Evolutionary conservation across 2,329 filamentous ascomycete genomes (phyloP), one percentile per base, ranked within the genome.

Genomic region (Calonectria pteridis): DNA sequence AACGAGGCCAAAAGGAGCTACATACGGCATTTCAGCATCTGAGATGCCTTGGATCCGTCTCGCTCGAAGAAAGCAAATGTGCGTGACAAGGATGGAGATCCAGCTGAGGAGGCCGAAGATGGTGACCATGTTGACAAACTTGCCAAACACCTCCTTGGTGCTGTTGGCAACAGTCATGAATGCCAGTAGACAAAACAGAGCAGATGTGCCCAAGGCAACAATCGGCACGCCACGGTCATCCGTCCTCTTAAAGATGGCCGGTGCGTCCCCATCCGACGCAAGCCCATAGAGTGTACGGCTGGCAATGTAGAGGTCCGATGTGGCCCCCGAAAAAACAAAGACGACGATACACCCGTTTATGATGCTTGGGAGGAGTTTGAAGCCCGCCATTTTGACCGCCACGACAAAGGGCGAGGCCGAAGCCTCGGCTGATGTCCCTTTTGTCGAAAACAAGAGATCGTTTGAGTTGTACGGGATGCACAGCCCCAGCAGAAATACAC

Each of bases 271-370:
- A 79, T 95, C 92, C 9, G 91, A 89, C 0, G 94, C 92, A 13
- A 96, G 89, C 72, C 93, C 93, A 83, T 94, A 93, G 68, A 95
- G 88, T 6, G 92, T 94, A 67, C 93, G 91, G 75, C 91, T 93
- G 26, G 92, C 93, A 77, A 92, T 94, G 88, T 95, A 95, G 26
- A 95, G 86, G 84, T 95, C 93, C 1, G 92, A 94, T 86, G 95
- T 95, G 73, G 93, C 90, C 18, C 93, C 94, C 14, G 91, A 93
- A 84, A 95, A 94, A 77, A 94, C 93, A 81, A 95, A 95, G 75
- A 95, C 82, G 74, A 94, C 85, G 76, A 95, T 94, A 79, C 92
- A 93, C 37, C 86, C 93, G 84, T 95, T 95, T 81, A 95, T 84
- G 80, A 95, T 90, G 77, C 91, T 89, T 4, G 92, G 91, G 7